Evolutionary conservation across 2,329 filamentous ascomycete genomes (phyloP), one percentile per base, ranked within the genome.

Genomic region (Drechslera avenae): DNA sequence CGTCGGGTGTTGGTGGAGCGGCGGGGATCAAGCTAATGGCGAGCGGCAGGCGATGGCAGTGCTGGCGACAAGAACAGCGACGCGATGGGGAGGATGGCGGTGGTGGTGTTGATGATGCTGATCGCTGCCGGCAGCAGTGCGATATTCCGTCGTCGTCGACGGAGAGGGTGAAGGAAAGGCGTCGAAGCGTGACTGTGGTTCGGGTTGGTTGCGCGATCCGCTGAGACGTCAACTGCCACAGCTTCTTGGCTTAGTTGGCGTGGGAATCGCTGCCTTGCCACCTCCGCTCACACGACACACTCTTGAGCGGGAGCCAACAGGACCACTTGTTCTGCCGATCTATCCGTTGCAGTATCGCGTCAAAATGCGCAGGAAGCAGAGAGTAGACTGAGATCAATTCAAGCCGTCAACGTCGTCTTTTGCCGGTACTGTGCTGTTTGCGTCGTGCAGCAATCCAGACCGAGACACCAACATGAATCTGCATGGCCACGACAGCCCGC

Each of bases 11-110:
- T 34, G 47, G 52, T 47, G 28, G 47, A 35, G 49, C 62, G 46
- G 63, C 54, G 64, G 64, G 60, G 59, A 52, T 47, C 45, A 53
- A 41, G 40, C 33, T 51, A 50, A 50, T 64, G 62, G 62, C 55
- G 64, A 53, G 48, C 49, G 35, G 49, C 48, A 43, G 41, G 28
- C 7, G 19, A 26, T 17, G 43, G 42, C 48, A 39, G 52, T 39
- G 60, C 39, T 52, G 52, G 48, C 58, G 52, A 52, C 50, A 52
- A 23, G 40, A 42, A 52, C 44, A 56, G 57, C 49, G 56, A 57
- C 55, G 54, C 39, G 17, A 33, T 45, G 19, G 41, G 45, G 6
- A 23, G n/a, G n/a, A n/a, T n/a, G n/a, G n/a, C n/a, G n/a, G n/a
- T n/a, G 57, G 41, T 42, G 41, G 52, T 57, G 39, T 40, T 39